These are phyloP conservation scores for Corymbia maculata DNA, from an alignment of 345 rosid species.

Conservation along the genomic window DNA sequence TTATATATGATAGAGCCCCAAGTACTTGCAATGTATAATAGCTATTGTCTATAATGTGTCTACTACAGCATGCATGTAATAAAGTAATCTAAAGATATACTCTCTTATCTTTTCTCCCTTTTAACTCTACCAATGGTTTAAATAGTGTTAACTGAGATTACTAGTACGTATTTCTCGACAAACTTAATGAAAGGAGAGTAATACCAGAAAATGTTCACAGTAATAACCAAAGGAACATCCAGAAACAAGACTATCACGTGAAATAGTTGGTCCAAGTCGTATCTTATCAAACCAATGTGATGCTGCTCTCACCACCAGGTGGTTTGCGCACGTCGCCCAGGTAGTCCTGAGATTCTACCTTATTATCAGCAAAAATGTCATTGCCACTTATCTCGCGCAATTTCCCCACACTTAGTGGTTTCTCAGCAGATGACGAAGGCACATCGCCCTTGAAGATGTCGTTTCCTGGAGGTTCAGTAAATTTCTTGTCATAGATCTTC, in stretches of 20 bases:
- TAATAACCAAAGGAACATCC: background rate
- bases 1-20: too few species aligned
- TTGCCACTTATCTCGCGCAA: slow-evolving; percentile 75
- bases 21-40: too few species aligned
- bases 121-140: background rate
- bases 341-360: slow-evolving; percentile 77
- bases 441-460: slow-evolving; percentile 70
- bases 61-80: too few species aligned
- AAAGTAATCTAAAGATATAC: background rate
- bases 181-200: background rate
- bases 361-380: slow-evolving; percentile 82
- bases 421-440: slow-evolving; percentile 47
- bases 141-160: background rate
- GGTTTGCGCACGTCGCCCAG: slow-evolving; percentile 93
- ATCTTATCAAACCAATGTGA: slow-evolving; percentile 55
- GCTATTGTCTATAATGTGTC: background rate
- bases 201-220: background rate
- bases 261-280: background rate
- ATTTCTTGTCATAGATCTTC: slow-evolving; percentile 75
- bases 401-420: slow-evolving; percentile 60
- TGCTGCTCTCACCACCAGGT: slow-evolving; percentile 93
- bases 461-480: slow-evolving; percentile 72
- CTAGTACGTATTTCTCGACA: background rate
- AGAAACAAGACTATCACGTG: background rate
- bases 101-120: background rate